Percentiles rank a stretch among this genome's conserved stretches.
Conservation (phyloP, 805 yeast genomes). For the Saccharomycopsis sp. region DNA sequence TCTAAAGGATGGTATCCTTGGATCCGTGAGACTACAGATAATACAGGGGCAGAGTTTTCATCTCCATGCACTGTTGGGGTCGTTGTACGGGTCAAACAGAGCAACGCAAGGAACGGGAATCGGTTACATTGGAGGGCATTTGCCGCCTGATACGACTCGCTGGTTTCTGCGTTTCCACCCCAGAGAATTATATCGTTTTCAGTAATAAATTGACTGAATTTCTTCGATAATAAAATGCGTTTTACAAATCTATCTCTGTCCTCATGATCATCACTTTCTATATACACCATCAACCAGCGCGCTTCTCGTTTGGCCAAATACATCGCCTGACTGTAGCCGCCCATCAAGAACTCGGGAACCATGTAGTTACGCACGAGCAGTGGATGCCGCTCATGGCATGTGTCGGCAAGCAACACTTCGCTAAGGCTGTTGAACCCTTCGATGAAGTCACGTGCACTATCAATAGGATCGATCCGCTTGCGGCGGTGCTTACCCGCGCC, state of each 20-base stretch:
- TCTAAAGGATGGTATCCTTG: conserved; percentile 49
- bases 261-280: conserved; percentile 70
- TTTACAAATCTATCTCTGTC: conserved; percentile 47
- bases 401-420: conserved; percentile 23
- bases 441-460: conserved; percentile 45
- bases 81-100: conserved; percentile 55
- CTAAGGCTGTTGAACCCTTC: conserved; percentile 44
- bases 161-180: conserved; percentile 81
- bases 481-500: conserved; percentile 17
- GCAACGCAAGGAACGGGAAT: conserved; percentile 76
- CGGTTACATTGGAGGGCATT: conserved; percentile 63
- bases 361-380: conserved; percentile 25
- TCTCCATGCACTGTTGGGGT: conserved; percentile 53
- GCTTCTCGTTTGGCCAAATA: conserved; percentile 62
- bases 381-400: conserved; percentile 9
- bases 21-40: conserved; percentile 53
- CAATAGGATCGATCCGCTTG: conserved; percentile 42
- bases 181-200: conserved; percentile 59
- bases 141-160: conserved; percentile 81
- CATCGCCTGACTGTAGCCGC: conserved; percentile 77
- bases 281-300: conserved; percentile 64
- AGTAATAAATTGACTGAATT: conserved; percentile 41
- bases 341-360: conserved; percentile 43
- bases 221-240: conserved; percentile 45
- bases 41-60: conserved; percentile 41